A percentile compares a stretch with the other conserved stretches of the same genome.
Conservation (phyloP, 257 asterid species). For the Petrea volubilis region DNA sequence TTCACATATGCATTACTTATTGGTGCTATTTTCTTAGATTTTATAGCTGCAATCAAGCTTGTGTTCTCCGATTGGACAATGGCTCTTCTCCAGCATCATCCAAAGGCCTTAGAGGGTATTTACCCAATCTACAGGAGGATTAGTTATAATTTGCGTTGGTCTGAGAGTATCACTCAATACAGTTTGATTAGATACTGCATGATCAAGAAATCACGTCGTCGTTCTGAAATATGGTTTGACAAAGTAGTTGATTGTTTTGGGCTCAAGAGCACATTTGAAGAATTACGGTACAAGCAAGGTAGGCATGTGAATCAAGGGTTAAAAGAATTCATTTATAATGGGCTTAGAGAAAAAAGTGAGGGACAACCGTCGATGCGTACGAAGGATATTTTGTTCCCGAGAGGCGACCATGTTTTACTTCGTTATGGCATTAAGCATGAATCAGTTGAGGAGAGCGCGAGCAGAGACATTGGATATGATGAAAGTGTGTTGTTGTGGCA, state of each 20-base stretch:
- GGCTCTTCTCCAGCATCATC: background rate
- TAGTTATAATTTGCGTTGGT: conserved; percentile 8
- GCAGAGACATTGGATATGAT: background rate
- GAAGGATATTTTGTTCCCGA: conserved; percentile 10
- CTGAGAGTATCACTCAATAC: background rate
- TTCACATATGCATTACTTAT: conserved; percentile 19
- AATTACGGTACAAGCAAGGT: background rate
- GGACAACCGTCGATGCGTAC: background rate
- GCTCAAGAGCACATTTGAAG: background rate
- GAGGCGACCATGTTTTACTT: background rate
- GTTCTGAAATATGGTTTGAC: background rate
- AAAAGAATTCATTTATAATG: background rate
- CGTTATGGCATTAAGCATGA: background rate
- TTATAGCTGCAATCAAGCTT: conserved; percentile 12
- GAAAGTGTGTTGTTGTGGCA: conserved; percentile 28
- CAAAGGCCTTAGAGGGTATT: background rate
- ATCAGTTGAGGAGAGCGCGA: background rate
- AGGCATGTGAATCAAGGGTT: background rate
- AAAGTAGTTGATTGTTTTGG: background rate
- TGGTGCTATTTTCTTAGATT: conserved; percentile 20
- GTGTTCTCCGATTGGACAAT: conserved; percentile 20
- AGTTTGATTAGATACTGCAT: conserved; percentile 14
- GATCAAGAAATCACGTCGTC: too few relatives aligned
- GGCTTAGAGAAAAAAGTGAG: background rate
- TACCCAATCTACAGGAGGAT: background rate